Base-by-base conservation (phyloP, 2,329 filamentous ascomycete species). In the Graphilbum sp. region DNA sequence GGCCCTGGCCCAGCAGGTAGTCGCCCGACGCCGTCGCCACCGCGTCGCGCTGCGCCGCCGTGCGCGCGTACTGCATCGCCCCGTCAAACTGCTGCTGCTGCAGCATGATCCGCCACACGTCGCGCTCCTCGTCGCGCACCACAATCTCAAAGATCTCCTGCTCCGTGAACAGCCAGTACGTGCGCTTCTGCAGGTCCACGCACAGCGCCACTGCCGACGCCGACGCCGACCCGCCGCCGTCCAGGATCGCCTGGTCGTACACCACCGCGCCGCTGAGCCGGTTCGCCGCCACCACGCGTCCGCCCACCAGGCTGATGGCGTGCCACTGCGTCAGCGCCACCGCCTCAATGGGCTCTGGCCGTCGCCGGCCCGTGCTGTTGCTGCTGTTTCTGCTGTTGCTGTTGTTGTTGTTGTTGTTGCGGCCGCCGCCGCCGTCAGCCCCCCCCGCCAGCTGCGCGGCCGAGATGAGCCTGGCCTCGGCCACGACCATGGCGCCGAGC, bases 81-180 rank as follows among this genome's bases (percentile, higher is more conserved):
- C 78, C 72, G 47, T 95, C 87, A 47, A 94, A 98, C 48, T 90
- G 77, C 49, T 92, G 80, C 46, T 79, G 72, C 50, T 81, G 73
- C 41, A 95, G 68, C 74, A 96, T 82, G 37, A 96, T 84, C 53
- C 84, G 84, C 90, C 90, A 98, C 15, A 96, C 75, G 54, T 96
- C 83, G 47, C 90, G 67, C 47, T 87, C 83, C 55, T 98, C 90
- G 40, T 96, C 84, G 33, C 77, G 79, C 12, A 88, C 79, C 12
- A 90, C 82, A 41, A 98, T 79, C 59, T 98, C 90, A 48, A 86
- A 95, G 36, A 98, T 94, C 50, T 93, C 86, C 40, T 83, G 72
- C 0, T 74, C 71, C 0, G 88, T 96, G 52, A 96, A 93, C 2
- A 98, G 69, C 90, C 92, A 98, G 53, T 88, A 95, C 0, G 90